Base-by-base conservation (phyloP, 2,329 filamentous ascomycete species). In the Aspergillus viridinutans region DNA sequence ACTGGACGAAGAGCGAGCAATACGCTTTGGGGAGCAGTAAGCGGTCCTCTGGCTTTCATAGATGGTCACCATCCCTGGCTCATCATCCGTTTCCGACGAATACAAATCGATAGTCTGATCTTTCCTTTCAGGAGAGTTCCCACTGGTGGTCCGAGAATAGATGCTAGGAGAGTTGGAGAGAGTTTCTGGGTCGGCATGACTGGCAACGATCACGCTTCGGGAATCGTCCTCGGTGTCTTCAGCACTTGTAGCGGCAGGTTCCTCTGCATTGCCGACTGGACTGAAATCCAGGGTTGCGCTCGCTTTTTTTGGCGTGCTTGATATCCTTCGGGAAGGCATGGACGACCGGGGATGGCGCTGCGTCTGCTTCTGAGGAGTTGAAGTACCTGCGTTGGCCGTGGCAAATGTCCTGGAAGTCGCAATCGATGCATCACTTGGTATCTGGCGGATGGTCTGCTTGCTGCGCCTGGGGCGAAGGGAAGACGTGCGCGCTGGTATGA, bases 141-240 rank as follows among this genome's bases (percentile, higher is more conserved):
- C 75, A 55, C 72, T 69, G 10, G 72, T 74, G 9, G 72, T 72
- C 54, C 74, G 69, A 17, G 77, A 79, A 64, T 79, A 79, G 8
- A 77, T 57, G 55, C 77, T 79, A 4, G 74, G 72, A 38, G 75
- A 75, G 55, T 62, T 62, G 56, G 60, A 63, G 21, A 50, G 59
- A 12, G 38, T 21, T 23, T 59, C 56, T 12, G 55, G n/a, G 26
- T 55, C 51, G 35, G 32, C 48, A 14, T 50, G 48, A 17, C 47
- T 58, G 42, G 57, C 28, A 14, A 63, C 28, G 21, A 67, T 61
- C n/a, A 67, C 58, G 50, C 63, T 67, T 0, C 54, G 57, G 42
- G 51, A 60, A n/a, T 64, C 61, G 12, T 66, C 64, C 10, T 67
- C 62, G 4, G 57, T 58, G 7, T 52, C 55, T 23, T 64, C 25